Evolutionary conservation across 192 early-diverging fungal species (phyloP).

Genomic region (Linnemannia exigua): DNA sequence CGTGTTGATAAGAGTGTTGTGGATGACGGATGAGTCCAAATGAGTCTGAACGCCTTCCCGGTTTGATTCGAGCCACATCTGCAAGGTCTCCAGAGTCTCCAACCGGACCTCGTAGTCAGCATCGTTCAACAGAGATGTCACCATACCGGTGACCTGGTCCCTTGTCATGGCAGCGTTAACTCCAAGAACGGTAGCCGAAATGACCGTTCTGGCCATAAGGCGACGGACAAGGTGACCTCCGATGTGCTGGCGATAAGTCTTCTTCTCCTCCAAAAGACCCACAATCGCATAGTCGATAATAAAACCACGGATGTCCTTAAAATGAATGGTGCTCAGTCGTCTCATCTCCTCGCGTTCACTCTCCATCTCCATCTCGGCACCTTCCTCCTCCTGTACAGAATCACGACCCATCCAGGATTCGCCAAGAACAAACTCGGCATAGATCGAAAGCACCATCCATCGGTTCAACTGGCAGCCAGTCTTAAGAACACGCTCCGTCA

Average conservation of each 20-base stretch:
- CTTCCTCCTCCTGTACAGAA: conserved; percentile 14
- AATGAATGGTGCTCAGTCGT: conserved; percentile 33
- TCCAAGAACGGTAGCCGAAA: conserved; percentile 32
- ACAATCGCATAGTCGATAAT: conserved; percentile 43
- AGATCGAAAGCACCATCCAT: conserved; percentile 66
- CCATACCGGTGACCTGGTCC: conserved; percentile 16
- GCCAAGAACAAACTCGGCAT: conserved; percentile 61
- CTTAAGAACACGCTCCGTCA: conserved; percentile 52
- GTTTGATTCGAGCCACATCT: conserved; percentile 16
- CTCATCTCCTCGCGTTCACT: conserved; percentile 49
- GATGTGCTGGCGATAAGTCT: conserved; percentile 43
- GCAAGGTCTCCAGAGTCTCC: conserved; percentile 62
- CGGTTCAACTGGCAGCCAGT: conserved; percentile 64
- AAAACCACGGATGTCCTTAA: conserved; percentile 51
- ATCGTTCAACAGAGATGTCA: conserved; percentile 63
- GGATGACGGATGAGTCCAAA: conserved; percentile 28
- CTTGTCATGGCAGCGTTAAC: conserved; percentile 27
- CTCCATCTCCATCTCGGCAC: conserved; percentile 39
- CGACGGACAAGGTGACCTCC: conserved; percentile 62
- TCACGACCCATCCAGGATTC: conserved; percentile 31
- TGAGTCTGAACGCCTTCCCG: not conserved
- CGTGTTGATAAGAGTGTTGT: conserved; percentile 53
- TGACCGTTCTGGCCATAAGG: conserved; percentile 53
- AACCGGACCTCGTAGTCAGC: conserved; percentile 78
- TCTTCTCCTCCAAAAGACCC: conserved; percentile 41